phyloP scores from a whole-genome alignment of 225 moss, liverwort and hornwort genomes.

The Antitrichia curtipendula region DNA sequence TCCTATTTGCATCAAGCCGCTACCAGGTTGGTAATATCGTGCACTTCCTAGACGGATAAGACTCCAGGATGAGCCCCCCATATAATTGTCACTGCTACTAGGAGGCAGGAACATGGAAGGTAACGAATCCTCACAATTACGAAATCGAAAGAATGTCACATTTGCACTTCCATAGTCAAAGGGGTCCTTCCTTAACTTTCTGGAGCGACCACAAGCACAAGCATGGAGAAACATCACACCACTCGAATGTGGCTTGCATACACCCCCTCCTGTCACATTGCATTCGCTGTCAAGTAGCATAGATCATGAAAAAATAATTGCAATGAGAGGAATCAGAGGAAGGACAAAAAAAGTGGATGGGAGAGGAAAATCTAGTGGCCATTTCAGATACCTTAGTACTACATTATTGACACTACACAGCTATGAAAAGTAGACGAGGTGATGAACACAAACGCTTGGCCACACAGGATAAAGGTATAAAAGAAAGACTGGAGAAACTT shows the following conservation, averaged over 20 bases:
- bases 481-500: background rate
- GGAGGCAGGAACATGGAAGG: constrained; percentile 47
- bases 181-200: constrained; percentile 82
- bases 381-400: background rate
- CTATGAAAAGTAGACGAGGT: background rate
- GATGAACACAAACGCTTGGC: background rate
- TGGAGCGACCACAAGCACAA: constrained; percentile 92
- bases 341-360: background rate
- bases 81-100: constrained; percentile 18
- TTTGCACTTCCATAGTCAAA: constrained; percentile 87
- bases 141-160: constrained; percentile 72
- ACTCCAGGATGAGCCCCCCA: constrained; percentile 69
- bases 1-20: constrained; percentile 74
- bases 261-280: constrained; percentile 10
- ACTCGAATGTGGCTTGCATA: constrained; percentile 66
- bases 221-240: constrained; percentile 90
- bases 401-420: background rate
- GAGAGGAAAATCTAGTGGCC: background rate
- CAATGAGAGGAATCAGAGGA: background rate
- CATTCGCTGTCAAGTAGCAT: background rate
- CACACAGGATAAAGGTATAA: background rate
- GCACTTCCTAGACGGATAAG: constrained; percentile 77
- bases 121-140: constrained; percentile 69
- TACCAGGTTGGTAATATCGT: constrained; percentile 62
- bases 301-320: background rate